Percentiles rank a stretch among this genome's conserved stretches.
Conservation (phyloP, 805 yeast genomes). For the Ascoidea tarda region DNA sequence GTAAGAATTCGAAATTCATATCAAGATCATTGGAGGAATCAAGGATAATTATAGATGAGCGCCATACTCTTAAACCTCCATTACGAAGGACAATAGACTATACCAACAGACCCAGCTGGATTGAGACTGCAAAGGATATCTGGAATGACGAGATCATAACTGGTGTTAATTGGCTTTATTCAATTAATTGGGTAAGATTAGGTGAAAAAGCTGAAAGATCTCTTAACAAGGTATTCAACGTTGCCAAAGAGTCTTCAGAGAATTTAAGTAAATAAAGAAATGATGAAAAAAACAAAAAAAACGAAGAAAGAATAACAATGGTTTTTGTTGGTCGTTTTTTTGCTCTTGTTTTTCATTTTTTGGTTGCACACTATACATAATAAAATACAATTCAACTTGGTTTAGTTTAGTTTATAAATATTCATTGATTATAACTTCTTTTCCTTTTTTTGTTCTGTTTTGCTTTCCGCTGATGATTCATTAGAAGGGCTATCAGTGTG, state of each 20-base stretch:
- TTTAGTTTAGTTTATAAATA: not conserved
- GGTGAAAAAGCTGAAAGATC: conserved; percentile 8
- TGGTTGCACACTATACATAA: no score
- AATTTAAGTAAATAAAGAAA: no score
- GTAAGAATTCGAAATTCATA: conserved; percentile 2
- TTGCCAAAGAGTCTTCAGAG: no score
- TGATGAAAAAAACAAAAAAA: no score
- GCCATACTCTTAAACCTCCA: conserved; percentile 1
- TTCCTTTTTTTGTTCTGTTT: no score
- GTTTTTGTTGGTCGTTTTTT: no score
- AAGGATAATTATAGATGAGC: conserved; percentile 3
- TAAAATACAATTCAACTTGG: no score
- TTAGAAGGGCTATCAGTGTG: no score
- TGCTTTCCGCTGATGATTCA: no score
- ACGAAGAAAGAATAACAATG: no score
- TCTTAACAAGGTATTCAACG: not conserved
- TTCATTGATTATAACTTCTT: not conserved
- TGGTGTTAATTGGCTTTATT: conserved; percentile 11
- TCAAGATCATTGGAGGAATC: conserved; percentile 2
- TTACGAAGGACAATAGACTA: not conserved
- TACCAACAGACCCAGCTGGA: conserved; percentile 6
- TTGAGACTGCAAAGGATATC: conserved; percentile 9
- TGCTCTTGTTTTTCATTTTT: no score
- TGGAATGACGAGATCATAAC: conserved; percentile 10
- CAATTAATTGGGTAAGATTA: conserved; percentile 9